phyloP scores from a whole-genome alignment of 306 rosid genomes.

The Citrullus colocynthis region DNA sequence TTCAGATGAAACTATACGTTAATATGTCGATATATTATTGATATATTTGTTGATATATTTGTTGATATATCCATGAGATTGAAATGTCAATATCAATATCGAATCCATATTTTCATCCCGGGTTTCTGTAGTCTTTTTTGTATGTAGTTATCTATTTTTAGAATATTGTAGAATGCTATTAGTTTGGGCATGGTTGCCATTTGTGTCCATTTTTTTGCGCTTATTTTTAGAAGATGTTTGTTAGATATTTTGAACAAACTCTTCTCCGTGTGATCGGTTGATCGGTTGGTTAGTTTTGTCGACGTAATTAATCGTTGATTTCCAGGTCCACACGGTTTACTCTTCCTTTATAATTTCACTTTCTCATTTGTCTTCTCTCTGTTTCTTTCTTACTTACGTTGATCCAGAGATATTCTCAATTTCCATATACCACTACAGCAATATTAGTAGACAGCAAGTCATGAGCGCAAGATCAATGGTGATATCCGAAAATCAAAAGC shows the following conservation, averaged over 20 bases:
- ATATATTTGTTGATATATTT: no score
- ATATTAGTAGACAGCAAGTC: neutral
- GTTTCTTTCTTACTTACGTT: neutral
- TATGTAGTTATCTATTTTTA: no score
- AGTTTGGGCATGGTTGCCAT: no score
- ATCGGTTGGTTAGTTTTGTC: neutral
- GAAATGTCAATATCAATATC: no score
- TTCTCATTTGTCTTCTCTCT: neutral
- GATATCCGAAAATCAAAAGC: conserved; percentile 56
- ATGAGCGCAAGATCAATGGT: conserved; percentile 28
- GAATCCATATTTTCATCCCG: no score
- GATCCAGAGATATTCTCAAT: neutral
- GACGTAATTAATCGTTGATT: neutral
- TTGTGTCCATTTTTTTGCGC: no score
- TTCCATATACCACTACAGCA: neutral
- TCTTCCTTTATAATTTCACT: neutral
- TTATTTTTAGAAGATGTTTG: neutral
- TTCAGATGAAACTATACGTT: no score
- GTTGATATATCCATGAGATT: no score
- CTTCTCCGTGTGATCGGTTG: neutral
- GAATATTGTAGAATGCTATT: no score
- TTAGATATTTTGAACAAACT: no score
- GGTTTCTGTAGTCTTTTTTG: no score
- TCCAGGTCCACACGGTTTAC: neutral
- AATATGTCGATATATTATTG: no score